These are phyloP conservation scores for Hansenula anomala DNA, from an alignment of 1,139 yeast species.

Conservation along the genomic window DNA sequence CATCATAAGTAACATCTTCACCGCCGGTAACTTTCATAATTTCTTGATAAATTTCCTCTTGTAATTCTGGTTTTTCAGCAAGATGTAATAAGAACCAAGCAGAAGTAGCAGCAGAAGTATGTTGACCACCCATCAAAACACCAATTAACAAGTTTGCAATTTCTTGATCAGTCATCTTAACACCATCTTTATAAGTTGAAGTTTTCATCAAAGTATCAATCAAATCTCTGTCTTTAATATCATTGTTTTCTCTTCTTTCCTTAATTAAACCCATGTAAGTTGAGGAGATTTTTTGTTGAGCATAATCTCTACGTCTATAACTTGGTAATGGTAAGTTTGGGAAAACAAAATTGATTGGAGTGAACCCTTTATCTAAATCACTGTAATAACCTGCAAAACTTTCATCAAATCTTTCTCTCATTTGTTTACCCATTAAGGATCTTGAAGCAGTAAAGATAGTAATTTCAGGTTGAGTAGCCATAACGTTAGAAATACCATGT, in stretches of 20 bases:
- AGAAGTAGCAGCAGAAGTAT: conserved; percentile 93
- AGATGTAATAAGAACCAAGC: conserved; percentile 92
- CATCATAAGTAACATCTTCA: conserved; percentile 71
- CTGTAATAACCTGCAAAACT: conserved; percentile 82
- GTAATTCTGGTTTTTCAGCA: conserved; percentile 80
- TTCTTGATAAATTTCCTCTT: conserved; percentile 75
- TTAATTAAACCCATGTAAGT: conserved; percentile 78
- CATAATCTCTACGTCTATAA: conserved; percentile 79
- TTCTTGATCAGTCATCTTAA: conserved; percentile 89
- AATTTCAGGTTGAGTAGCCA: conserved; percentile 88
- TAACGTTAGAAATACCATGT: conserved; percentile 61
- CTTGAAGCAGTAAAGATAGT: conserved; percentile 96
- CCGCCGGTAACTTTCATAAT: conserved; percentile 54
- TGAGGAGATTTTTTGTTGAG: conserved; percentile 73
- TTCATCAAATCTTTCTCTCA: conserved; percentile 77
- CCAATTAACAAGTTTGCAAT: conserved; percentile 93
- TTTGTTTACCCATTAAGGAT: conserved; percentile 84
- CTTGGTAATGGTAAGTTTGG: conserved; percentile 89
- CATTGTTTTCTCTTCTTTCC: conserved; percentile 68
- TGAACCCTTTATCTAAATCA: conserved; percentile 95
- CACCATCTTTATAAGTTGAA: conserved; percentile 90
- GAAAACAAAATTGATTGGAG: conserved; percentile 93
- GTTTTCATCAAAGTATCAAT: conserved; percentile 81
- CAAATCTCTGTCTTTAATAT: conserved; percentile 80
- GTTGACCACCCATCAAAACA: conserved; percentile 98